Conservation (phyloP, 768 basidiomycete species). For the Arthromyces matolae region DNA sequence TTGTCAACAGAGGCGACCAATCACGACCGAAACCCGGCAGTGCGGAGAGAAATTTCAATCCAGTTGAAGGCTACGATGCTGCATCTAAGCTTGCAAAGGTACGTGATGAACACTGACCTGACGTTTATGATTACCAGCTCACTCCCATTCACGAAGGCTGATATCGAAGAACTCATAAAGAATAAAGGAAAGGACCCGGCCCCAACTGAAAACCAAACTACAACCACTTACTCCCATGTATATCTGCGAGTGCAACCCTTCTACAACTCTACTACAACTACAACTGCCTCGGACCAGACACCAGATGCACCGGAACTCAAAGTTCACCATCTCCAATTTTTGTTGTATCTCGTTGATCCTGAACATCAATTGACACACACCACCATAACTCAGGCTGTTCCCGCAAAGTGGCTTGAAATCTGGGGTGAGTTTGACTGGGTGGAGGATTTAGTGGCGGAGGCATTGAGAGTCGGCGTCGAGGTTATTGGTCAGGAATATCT, state of each 20-base stretch:
- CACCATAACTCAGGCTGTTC: constrained; percentile 80
- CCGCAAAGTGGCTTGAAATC: constrained; percentile 79
- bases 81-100: constrained; percentile 86
- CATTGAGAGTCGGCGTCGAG: constrained; percentile 79
- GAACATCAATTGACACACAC: constrained; percentile 71
- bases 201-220: constrained; percentile 36
- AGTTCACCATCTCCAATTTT: constrained; percentile 67
- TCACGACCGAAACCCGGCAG: constrained; percentile 62
- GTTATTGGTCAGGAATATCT: constrained; percentile 91
- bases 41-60: constrained; percentile 65
- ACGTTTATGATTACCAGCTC: background rate
- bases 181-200: constrained; percentile 41
- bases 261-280: constrained; percentile 47
- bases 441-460: constrained; percentile 90
- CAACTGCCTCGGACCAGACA: constrained; percentile 27
- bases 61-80: constrained; percentile 80
- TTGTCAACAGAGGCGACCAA: constrained; percentile 81
- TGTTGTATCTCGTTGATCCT: constrained; percentile 74
- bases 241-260: constrained; percentile 94
- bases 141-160: constrained; percentile 48
- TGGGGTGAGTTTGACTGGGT: constrained; percentile 97
- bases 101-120: constrained; percentile 18
- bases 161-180: constrained; percentile 73
- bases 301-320: constrained; percentile 33
- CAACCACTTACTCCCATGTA: constrained; percentile 83